A percentile compares a stretch with the other conserved stretches of the same genome.
Conservation (phyloP, 2,329 filamentous ascomycete genomes). For the Cladosporium sp. region DNA sequence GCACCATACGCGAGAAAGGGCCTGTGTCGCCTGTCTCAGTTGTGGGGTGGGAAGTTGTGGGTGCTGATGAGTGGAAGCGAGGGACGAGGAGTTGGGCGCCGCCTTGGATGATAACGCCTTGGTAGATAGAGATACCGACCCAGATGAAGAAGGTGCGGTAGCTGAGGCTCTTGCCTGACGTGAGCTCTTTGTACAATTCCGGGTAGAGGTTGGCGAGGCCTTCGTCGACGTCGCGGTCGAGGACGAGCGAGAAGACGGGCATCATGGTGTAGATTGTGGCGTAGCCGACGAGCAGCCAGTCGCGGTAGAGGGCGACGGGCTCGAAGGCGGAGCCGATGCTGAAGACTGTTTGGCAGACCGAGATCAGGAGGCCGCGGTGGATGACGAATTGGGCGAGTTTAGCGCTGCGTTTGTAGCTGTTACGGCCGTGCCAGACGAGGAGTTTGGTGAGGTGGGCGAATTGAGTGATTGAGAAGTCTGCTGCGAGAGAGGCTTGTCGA, state of each 20-base stretch:
- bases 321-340: conserved; percentile 90
- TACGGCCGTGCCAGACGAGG: conserved; percentile 97
- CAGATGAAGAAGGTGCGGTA: conserved; percentile 96
- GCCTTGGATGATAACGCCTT: conserved; percentile 94
- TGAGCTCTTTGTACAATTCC: conserved; percentile 97
- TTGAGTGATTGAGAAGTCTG: conserved; percentile 94
- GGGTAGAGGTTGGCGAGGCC: conserved; percentile 90
- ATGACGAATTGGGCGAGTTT: conserved; percentile 98
- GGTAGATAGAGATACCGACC: conserved; percentile 92
- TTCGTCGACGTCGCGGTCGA: conserved; percentile 94
- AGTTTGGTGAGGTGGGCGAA: conserved; percentile 94
- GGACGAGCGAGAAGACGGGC: conserved; percentile 86
- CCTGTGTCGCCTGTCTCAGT: conserved; percentile 16
- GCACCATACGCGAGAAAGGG: conserved; percentile 62
- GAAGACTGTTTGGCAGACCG: conserved; percentile 95
- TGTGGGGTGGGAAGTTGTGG: conserved; percentile 14
- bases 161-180: conserved; percentile 75
- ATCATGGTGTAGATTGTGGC: conserved; percentile 92
- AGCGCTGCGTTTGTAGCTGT: conserved; percentile 92
- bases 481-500: conserved; percentile 86
- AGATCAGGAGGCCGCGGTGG: conserved; percentile 91
- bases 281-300: conserved; percentile 96
- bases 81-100: conserved; percentile 82
- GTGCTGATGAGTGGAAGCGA: conserved; percentile 49
- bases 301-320: conserved; percentile 88